A percentile compares a stretch with the other conserved stretches of the same genome.
phyloP scores from a whole-genome alignment of 345 rosid species.

The Isatis tinctoria region DNA sequence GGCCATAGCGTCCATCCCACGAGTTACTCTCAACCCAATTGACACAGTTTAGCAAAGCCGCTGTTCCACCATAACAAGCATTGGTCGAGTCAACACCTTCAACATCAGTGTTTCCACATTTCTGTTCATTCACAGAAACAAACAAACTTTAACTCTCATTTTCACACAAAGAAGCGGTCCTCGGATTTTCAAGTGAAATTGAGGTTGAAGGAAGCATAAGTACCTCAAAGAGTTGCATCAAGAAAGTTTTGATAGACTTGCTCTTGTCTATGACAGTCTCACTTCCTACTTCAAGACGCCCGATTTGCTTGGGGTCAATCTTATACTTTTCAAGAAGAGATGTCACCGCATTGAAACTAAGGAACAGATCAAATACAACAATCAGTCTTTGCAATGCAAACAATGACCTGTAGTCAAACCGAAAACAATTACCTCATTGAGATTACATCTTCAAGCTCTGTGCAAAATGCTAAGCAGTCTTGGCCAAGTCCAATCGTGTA shows the following conservation, averaged over 20 bases:
- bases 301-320: slow-evolving; percentile 89
- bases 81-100: slow-evolving; percentile 99
- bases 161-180: background rate
- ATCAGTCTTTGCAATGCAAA: background rate
- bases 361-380: background rate
- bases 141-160: background rate
- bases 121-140: slow-evolving; percentile 47
- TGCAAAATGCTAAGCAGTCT: slow-evolving; percentile 94
- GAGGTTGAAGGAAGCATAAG: background rate
- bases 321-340: slow-evolving; percentile 89
- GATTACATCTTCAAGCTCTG: slow-evolving; percentile 98
- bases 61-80: slow-evolving; percentile 99
- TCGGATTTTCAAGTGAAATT: background rate
- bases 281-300: slow-evolving; percentile 98
- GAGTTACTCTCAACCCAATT: slow-evolving; percentile 99
- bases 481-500: slow-evolving; percentile 99
- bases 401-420: background rate
- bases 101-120: slow-evolving; percentile 88
- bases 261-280: slow-evolving; percentile 99
- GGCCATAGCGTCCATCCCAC: slow-evolving; percentile 99
- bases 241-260: slow-evolving; percentile 96
- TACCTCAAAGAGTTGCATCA: slow-evolving; percentile 99
- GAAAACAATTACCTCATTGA: slow-evolving; percentile 71
- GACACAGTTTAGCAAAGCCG: slow-evolving; percentile 93
- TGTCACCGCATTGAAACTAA: slow-evolving; percentile 84